A percentile compares a stretch with the other conserved stretches of the same genome.
Conservation (phyloP, 441 rosid species). For the Gossypium schwendimanii region DNA sequence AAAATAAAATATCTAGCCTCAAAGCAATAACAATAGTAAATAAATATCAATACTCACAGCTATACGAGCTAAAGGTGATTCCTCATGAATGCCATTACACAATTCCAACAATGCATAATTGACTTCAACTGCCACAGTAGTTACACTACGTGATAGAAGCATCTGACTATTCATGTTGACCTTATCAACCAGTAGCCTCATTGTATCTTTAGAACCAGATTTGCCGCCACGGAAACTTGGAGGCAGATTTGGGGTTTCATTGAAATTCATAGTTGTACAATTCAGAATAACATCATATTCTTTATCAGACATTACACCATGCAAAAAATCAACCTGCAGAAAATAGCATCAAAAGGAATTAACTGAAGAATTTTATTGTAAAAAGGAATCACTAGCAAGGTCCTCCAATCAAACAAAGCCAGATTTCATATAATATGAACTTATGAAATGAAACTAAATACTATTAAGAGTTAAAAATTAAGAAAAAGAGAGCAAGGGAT, state of each 20-base stretch:
- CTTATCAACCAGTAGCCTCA: constrained; percentile 76
- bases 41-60: constrained; percentile 47
- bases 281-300: constrained; percentile 80
- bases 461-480: neutral
- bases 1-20: neutral
- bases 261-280: constrained; percentile 60
- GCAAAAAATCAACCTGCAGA: constrained; percentile 83
- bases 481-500: neutral
- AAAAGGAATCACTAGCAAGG: neutral
- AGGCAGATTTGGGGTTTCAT: constrained; percentile 85
- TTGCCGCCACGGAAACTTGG: constrained; percentile 84
- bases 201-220: constrained; percentile 64
- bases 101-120: constrained; percentile 85
- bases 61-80: constrained; percentile 84
- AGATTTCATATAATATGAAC: neutral
- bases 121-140: constrained; percentile 79
- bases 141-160: constrained; percentile 75
- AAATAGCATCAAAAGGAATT: constrained; percentile 18
- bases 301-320: constrained; percentile 81
- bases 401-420: constrained; percentile 1
- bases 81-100: constrained; percentile 75
- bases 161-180: constrained; percentile 85
- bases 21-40: neutral
- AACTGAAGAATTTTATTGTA: neutral
- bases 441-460: neutral